Base-by-base conservation (phyloP, 768 basidiomycete species). In the Gelatoporia subvermispora region DNA sequence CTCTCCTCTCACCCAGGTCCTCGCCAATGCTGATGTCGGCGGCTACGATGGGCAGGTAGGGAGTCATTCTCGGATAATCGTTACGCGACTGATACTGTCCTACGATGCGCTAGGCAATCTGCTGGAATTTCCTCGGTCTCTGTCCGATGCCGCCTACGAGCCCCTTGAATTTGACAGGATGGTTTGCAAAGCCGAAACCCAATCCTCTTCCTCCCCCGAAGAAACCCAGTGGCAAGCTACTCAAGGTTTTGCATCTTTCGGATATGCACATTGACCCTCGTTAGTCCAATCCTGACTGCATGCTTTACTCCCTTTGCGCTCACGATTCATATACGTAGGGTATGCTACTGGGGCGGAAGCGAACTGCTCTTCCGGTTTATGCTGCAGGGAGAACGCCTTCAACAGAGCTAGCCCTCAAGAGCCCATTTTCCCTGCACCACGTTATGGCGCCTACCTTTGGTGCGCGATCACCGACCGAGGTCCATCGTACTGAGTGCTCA, bases 161-260 rank as follows among this genome's bases (percentile, higher is more conserved):
- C 7, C 72, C 82, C 2, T 69, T 90, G 54, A 75, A 90, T 58
- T 59, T 82, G 28, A 81, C 77, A 1, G 68, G 68, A 11, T 89
- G 86, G 82, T 90, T 89, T 65, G 70, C 76, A 23, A 89, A 86
- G 63, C 84, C 85, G 3, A 90, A 89, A 60, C 87, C 87, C 1
- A 73, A 75, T 23, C 81, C 81, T 4, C 72, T 82, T 13, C 84
- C 84, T n/a, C 51, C 69, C 9, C 71, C 72, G 0, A 84, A 74
- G 61, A 71, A 72, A 60, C 74, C 76, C 16, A 85, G 79, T 38
- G 85, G 85, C 13, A 65, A 85, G 57, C 72, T 79, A 34, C 67
- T 88, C 37, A 88, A 85, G 61, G 80, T 88, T 0, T 65, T 90
- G 48, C 88, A 89, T 60, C 48, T 90, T 16, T 86, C 85, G 0